Evolutionary conservation across 2,329 filamentous ascomycete species (phyloP).

Genomic region (Pseudocercospora cruenta): DNA sequence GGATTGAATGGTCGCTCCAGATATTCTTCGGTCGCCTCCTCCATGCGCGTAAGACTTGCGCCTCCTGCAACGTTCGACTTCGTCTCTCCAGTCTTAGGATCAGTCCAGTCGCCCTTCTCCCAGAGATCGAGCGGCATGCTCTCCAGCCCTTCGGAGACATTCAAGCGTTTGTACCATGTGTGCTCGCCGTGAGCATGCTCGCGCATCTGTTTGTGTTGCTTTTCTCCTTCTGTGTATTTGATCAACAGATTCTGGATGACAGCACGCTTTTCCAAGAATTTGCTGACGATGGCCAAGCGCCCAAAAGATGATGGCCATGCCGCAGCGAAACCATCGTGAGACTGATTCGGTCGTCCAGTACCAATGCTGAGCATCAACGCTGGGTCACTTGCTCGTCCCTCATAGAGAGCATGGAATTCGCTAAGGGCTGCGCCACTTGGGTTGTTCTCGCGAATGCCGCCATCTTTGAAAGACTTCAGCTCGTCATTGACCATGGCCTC

Average conservation of each 20-base stretch:
- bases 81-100: conserved; percentile 22
- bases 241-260: conserved; percentile 55
- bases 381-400: conserved; percentile 45
- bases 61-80: conserved; percentile 42
- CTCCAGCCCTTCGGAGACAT: conserved; percentile 51
- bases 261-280: conserved; percentile 53
- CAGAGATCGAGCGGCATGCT: conserved; percentile 53
- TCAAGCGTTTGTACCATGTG: conserved; percentile 56
- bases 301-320: conserved; percentile 52
- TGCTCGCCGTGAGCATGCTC: conserved; percentile 52
- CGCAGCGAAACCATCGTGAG: conserved; percentile 50
- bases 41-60: conserved; percentile 49
- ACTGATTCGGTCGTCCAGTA: conserved; percentile 49
- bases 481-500: conserved; percentile 48
- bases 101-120: conserved; percentile 46
- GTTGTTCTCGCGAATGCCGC: conserved; percentile 56
- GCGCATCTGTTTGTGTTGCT: conserved; percentile 52
- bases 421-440: conserved; percentile 52
- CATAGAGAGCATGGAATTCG: conserved; percentile 52
- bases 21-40: conserved; percentile 47
- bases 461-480: conserved; percentile 52
- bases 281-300: conserved; percentile 45
- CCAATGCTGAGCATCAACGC: conserved; percentile 52
- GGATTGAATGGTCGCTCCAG: conserved; percentile 44
- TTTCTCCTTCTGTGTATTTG: conserved; percentile 57